Conservation (phyloP, 345 rosid species). For the Murraya koenigii region DNA sequence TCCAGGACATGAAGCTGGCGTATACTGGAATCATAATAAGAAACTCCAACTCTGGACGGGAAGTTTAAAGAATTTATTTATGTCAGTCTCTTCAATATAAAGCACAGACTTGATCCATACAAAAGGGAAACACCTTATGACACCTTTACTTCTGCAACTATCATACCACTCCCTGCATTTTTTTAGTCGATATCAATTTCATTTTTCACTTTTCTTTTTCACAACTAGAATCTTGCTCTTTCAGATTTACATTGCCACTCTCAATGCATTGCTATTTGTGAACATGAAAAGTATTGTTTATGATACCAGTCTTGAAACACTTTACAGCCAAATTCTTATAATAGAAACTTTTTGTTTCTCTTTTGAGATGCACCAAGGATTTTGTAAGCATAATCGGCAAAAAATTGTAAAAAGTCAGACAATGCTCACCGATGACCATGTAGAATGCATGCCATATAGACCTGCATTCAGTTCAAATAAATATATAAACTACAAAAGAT, state of each 20-base stretch:
- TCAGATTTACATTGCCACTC: not conserved
- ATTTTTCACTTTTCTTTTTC: not conserved
- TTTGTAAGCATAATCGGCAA: not conserved
- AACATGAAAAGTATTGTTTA: not conserved
- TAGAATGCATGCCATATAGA: constrained; percentile 87
- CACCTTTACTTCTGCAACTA: not conserved
- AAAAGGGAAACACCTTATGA: not conserved
- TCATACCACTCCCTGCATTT: not conserved
- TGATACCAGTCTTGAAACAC: not conserved
- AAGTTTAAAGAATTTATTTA: not conserved
- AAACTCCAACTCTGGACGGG: constrained; percentile 65
- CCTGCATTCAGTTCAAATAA: constrained; percentile 53
- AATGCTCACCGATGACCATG: constrained; percentile 70
- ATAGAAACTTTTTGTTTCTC: not conserved
- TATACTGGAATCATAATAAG: constrained; percentile 78
- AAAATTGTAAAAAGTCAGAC: constrained; percentile 9
- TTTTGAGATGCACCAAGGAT: not conserved
- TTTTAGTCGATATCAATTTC: not conserved
- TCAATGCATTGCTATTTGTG: not conserved
- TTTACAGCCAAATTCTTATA: not conserved
- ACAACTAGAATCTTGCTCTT: not conserved
- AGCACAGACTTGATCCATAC: not conserved
- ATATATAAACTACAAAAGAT: not conserved
- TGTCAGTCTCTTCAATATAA: not conserved
- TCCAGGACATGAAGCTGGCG: constrained; percentile 92